Evolutionary conservation across 1,284 basidiomycete species (phyloP).

Genomic region (Apiotrichum gracile): DNA sequence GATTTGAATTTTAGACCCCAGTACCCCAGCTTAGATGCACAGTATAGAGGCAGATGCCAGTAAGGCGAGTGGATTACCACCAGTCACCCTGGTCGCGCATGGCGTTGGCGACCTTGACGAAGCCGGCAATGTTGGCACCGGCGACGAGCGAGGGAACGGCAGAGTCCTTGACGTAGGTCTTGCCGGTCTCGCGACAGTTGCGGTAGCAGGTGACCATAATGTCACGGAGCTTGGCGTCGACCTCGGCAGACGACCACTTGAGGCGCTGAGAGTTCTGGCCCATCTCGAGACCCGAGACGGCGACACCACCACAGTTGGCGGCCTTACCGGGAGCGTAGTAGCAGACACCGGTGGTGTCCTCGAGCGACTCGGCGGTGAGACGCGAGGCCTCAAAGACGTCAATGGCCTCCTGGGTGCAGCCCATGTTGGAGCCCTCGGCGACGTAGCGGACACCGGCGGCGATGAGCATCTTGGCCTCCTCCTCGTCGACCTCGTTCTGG

Average conservation of each 20-base stretch:
- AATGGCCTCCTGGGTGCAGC: constrained; percentile 67
- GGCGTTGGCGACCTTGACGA: constrained; percentile 59
- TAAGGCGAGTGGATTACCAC: constrained; percentile 54
- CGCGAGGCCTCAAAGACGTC: constrained; percentile 65
- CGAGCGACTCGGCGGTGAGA: constrained; percentile 48
- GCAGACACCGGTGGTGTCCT: constrained; percentile 38
- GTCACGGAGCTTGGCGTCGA: constrained; percentile 65
- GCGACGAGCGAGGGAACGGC: constrained; percentile 58
- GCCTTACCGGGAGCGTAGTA: constrained; percentile 71
- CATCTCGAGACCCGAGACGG: constrained; percentile 62
- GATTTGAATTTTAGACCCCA: background rate
- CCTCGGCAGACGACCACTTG: constrained; percentile 55
- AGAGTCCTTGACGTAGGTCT: constrained; percentile 58
- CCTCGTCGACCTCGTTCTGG: constrained; percentile 65
- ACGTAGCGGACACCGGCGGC: constrained; percentile 66
- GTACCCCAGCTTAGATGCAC: background rate
- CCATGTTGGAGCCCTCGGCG: constrained; percentile 73
- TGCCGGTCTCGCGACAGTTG: constrained; percentile 58
- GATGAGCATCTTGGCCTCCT: constrained; percentile 65
- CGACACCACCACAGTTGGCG: constrained; percentile 66
- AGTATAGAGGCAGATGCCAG: too few species aligned
- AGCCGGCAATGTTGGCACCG: constrained; percentile 70
- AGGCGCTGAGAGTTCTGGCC: constrained; percentile 69
- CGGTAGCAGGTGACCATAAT: constrained; percentile 68
- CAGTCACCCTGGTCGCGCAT: constrained; percentile 62